Conservation (phyloP, 345 rosid genomes). For the Syzygium grande region DNA sequence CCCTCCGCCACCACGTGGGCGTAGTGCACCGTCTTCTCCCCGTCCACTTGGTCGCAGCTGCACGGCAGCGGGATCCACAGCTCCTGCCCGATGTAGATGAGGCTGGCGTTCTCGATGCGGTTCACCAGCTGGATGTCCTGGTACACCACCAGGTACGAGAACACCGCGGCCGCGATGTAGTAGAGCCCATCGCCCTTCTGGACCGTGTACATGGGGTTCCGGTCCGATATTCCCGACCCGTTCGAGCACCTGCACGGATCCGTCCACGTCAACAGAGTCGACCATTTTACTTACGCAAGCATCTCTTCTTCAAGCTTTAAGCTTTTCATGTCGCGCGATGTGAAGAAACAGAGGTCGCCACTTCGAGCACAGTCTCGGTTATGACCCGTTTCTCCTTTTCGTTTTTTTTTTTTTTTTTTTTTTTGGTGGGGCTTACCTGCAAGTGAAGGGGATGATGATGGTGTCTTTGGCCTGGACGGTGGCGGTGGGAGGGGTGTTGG, state of each 20-base stretch:
- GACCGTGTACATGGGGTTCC: constrained; percentile 36
- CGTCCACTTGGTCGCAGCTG: constrained; percentile 48
- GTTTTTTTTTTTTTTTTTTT: too few species aligned
- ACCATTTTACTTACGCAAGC: background rate
- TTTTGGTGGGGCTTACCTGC: constrained; percentile 7
- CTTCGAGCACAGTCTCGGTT: background rate
- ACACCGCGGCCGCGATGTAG: constrained; percentile 27
- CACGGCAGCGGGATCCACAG: constrained; percentile 61
- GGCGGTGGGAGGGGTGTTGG: constrained; percentile 12
- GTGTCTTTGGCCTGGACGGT: constrained; percentile 3
- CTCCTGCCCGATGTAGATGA: constrained; percentile 21
- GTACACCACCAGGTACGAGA: constrained; percentile 12
- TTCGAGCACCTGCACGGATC: constrained; percentile 43
- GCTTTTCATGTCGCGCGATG: background rate
- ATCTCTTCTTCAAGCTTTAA: background rate
- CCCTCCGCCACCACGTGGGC: constrained; percentile 40
- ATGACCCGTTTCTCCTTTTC: too few species aligned
- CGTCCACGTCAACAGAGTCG: background rate
- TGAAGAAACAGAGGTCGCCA: background rate
- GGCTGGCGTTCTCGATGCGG: constrained; percentile 2
- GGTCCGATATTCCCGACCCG: constrained; percentile 41
- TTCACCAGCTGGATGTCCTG: constrained; percentile 27
- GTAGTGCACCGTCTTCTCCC: constrained; percentile 39
- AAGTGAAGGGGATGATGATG: constrained; percentile 47
- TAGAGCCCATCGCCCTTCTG: constrained; percentile 23